Evolutionary conservation across 345 rosid genomes (phyloP), one percentile per base, ranked within the genome.

Genomic region (Eucalyptus pumila): DNA sequence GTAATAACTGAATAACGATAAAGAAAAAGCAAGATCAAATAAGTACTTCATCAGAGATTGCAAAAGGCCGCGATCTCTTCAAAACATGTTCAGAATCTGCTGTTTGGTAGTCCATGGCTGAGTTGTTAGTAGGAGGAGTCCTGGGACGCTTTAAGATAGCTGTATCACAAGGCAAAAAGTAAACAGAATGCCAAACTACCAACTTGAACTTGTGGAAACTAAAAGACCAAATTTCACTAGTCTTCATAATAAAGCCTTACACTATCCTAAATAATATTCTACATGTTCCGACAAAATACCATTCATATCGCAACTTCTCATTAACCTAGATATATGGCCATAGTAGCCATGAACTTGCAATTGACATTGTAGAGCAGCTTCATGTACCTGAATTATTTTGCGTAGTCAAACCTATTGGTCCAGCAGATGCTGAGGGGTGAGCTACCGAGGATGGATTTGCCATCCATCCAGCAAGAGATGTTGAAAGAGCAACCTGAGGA

Each of bases 391-490:
- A 90, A 89, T 91, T 96, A 90, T 92, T 97, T 65, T 97, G 92
- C 30, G 92, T 91, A 83, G 93, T 48, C 91, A 96, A 91, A 89
- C 96, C 95, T 44, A 96, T 89, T n/a, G 97, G 96, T 86, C 96
- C 96, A 26, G 93, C 96, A 91, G 97, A 93, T 88, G 94, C 97
- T 51, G 95, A 92, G 12, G 95, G 97, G 87, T 95, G 96, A 90
- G 97, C 94, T 60, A 93, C 95, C 52, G 95, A 89, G 87, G 96
- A 89, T 86, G 97, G 92, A 92, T 92, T 96, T 49, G 97, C 97
- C 98, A 96, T 94, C 98, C 96, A 95, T 67, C 98, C 97, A 67
- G 98, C 93, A 88, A 94, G 94, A 89, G 96, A 90, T 85, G 96
- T 89, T 72, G 97, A 89, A 89, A 97, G 95, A 83, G 94, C 93